Conservation (phyloP, 805 yeast genomes). For the Cyberlindnera japonica region DNA sequence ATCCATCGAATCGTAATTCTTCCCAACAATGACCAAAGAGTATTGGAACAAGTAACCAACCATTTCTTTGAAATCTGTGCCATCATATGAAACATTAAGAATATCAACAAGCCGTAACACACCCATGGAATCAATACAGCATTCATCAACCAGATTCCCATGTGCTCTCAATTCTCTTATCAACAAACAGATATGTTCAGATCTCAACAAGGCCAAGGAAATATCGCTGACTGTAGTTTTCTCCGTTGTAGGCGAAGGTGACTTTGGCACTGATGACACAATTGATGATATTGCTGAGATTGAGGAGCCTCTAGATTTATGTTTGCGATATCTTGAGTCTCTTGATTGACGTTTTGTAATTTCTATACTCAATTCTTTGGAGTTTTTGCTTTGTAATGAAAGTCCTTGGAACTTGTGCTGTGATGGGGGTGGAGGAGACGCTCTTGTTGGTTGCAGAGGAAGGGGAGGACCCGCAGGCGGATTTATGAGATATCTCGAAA, state of each 20-base stretch:
- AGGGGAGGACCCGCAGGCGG: conserved; percentile 10
- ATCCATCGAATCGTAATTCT: conserved; percentile 9
- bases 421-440: background rate
- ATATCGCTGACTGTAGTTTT: conserved; percentile 5
- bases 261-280: conserved; percentile 27
- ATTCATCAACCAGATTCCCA: conserved; percentile 19
- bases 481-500: conserved; percentile 20
- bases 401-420: conserved; percentile 14
- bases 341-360: background rate
- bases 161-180: conserved; percentile 17
- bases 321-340: conserved; percentile 6
- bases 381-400: conserved; percentile 22
- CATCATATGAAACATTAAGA: conserved; percentile 28
- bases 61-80: conserved; percentile 26
- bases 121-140: conserved; percentile 33
- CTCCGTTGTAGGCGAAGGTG: conserved; percentile 22
- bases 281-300: conserved; percentile 29
- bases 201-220: conserved; percentile 19
- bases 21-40: conserved; percentile 15
- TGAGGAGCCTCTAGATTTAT: conserved; percentile 28
- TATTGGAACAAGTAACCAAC: conserved; percentile 34
- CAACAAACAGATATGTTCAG: conserved; percentile 17
- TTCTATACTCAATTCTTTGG: conserved; percentile 26
- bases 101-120: conserved; percentile 34
- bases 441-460: background rate